Conservation (phyloP, 805 yeast genomes). For the Yarrowia hollandica region DNA sequence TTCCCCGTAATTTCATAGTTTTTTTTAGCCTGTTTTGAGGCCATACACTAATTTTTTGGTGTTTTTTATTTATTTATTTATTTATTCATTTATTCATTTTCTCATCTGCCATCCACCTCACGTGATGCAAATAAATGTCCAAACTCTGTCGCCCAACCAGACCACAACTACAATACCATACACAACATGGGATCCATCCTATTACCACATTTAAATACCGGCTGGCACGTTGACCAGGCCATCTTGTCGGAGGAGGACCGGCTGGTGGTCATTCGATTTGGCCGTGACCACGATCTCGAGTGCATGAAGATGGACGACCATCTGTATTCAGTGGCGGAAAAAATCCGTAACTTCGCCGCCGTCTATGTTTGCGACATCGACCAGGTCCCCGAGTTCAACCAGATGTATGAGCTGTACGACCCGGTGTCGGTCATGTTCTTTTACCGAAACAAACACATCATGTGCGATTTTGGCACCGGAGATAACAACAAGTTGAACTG, state of each 20-base stretch:
- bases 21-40: too few species aligned
- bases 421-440: conserved; percentile 94
- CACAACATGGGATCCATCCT: conserved; percentile 75
- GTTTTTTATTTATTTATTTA: too few species aligned
- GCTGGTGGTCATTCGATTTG: conserved; percentile 85
- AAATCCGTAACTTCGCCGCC: conserved; percentile 82
- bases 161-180: background rate
- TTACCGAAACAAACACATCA: conserved; percentile 87
- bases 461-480: conserved; percentile 98
- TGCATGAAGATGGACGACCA: conserved; percentile 92
- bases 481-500: conserved; percentile 93
- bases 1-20: too few species aligned
- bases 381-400: conserved; percentile 85
- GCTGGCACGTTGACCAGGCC: conserved; percentile 97
- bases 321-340: conserved; percentile 74
- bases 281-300: conserved; percentile 68
- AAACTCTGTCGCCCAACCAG: too few species aligned
- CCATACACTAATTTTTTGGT: too few species aligned
- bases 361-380: conserved; percentile 86
- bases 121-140: too few species aligned
- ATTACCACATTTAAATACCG: conserved; percentile 75
- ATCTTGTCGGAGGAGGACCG: conserved; percentile 84
- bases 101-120: background rate
- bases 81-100: too few species aligned
- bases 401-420: conserved; percentile 86